Evolutionary conservation across 2,329 filamentous ascomycete species (phyloP), one percentile per base, ranked within the genome.

Genomic region (Cryphonectria radicalis): DNA sequence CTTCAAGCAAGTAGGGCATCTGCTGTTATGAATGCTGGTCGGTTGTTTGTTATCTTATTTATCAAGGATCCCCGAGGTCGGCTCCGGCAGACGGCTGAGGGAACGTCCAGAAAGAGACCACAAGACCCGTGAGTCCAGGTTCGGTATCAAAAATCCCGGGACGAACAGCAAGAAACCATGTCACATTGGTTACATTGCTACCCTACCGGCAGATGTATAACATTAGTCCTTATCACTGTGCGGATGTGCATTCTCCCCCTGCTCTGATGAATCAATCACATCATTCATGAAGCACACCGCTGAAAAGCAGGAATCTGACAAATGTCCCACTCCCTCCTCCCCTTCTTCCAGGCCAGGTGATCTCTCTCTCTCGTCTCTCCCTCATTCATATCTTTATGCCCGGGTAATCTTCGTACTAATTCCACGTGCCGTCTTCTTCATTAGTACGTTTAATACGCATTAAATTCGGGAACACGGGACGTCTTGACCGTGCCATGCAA

Each of bases 41-140:
- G 59, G 46, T n/a, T 42, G 42, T 60, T 64, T 59, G 60, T 60
- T 69, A 72, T 72, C 71, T 70, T 40, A 67, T 57, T 70, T 46
- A 67, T 62, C 66, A 25, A 42, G 37, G 14, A 11, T 50, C 46
- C 46, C 46, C 46, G 46, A 50, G 22, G 46, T 42, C 19, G 35
- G 37, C 42, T 25, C 66, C 66, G 63, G 37, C 40, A 25, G 35
- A 28, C 66, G 50, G n/a, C 42, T 43, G 14, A 42, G 43, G 3
- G 14, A 50, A 50, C 46, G 46, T 50, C 22, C 22, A 10, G 4
- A 19, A n/a, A n/a, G 22, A n/a, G 8, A 11, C 46, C 14, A 37
- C 25, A 22, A 28, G 4, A 14, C 19, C 8, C 25, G 35, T 37
- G 43, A 32, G 46, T 28, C 63, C 17, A 32, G 17, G 35, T 6